Evolutionary conservation across 352 stramenopile species (phyloP), one percentile per base, ranked within the genome.

Genomic region (Phytophthora vignae): DNA sequence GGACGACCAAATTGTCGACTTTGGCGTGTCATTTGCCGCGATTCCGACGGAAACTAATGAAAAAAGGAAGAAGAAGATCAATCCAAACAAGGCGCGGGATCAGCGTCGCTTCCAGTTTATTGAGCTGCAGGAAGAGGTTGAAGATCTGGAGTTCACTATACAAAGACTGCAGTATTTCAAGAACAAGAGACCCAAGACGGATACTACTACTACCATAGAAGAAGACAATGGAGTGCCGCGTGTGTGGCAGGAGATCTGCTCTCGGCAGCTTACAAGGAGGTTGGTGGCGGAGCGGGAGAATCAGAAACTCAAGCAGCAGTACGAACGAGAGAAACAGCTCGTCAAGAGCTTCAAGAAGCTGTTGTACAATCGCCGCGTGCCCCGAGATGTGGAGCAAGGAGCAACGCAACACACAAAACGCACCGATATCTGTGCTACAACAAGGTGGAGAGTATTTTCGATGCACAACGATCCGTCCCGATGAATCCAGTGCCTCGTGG

Each of bases 401-500:
- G 44, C 38, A 3, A 69, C 40, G 8, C 64, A 69, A 42, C 31
- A 55, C 5, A 73, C 67, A 19, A 44, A 53, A 64, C 52, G 67
- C 0, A 73, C 67, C 3, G 67, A 69, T 42, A 69, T 69, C 7
- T 64, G 14, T 77, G 68, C 7, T 79, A 86, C 44, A n/a, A 40
- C 3, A 60, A 77, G 11, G 71, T 84, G 11, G 76, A 76, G 25
- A 52, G 46, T 0, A 53, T 84, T 19, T 77, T 86, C 3, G 31
- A 71, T 27, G 68, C 72, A 0, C 69, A 60, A 2, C 61, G 71
- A 5, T 59, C 72, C 9, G 56, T 52, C 10, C 29, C 70, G 8
- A 58, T 53, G 27, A 11, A 50, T 40, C 42, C 52, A 5, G n/a
- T 57, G 7, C 33, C 42, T 1, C 71, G 71, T 25, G 62, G 54